A percentile compares a stretch with the other conserved stretches of the same genome.
phyloP scores from a whole-genome alignment of 2,329 filamentous ascomycete genomes.

The Beauveria bassiana region DNA sequence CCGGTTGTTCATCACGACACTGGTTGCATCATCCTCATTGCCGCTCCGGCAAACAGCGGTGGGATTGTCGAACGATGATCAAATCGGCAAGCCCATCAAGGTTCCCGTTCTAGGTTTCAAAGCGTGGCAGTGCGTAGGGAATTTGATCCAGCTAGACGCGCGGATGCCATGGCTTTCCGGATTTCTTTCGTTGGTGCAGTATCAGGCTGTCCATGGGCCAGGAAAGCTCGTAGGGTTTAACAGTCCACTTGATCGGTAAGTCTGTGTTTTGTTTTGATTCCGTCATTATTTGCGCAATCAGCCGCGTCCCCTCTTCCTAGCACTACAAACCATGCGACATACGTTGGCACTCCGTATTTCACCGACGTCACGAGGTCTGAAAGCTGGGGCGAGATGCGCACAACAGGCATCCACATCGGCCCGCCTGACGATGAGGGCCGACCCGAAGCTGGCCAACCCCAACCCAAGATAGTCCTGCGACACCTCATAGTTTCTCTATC shows the following conservation, averaged over 20 bases:
- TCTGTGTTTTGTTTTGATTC: slow-evolving; percentile 15
- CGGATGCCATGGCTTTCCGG: slow-evolving; percentile 91
- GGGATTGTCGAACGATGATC: slow-evolving; percentile 16
- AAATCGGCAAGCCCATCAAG: slow-evolving; percentile 23
- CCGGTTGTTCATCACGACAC: slow-evolving; percentile 56
- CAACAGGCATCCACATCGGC: neutral
- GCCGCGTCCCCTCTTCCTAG: neutral
- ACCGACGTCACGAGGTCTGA: neutral
- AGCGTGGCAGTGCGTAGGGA: slow-evolving; percentile 65
- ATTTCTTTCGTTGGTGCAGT: slow-evolving; percentile 66
- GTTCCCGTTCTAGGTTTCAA: slow-evolving; percentile 69
- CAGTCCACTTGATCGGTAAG: slow-evolving; percentile 86
- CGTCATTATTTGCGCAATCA: neutral
- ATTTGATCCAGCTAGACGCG: slow-evolving; percentile 62
- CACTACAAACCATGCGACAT: neutral
- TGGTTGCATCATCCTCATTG: slow-evolving; percentile 61
- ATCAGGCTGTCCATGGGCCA: slow-evolving; percentile 64
- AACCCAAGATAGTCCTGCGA: neutral
- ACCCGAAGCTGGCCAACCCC: slow-evolving; percentile 5
- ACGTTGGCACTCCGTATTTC: neutral
- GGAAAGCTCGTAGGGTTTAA: slow-evolving; percentile 67
- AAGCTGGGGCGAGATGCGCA: neutral
- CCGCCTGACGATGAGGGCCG: slow-evolving; percentile 1
- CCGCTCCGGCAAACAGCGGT: slow-evolving; percentile 38
- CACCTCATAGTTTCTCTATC: neutral